Evolutionary conservation across 495 filamentous ascomycete species (phyloP).

Genomic region (Bryoglossum gracile): DNA sequence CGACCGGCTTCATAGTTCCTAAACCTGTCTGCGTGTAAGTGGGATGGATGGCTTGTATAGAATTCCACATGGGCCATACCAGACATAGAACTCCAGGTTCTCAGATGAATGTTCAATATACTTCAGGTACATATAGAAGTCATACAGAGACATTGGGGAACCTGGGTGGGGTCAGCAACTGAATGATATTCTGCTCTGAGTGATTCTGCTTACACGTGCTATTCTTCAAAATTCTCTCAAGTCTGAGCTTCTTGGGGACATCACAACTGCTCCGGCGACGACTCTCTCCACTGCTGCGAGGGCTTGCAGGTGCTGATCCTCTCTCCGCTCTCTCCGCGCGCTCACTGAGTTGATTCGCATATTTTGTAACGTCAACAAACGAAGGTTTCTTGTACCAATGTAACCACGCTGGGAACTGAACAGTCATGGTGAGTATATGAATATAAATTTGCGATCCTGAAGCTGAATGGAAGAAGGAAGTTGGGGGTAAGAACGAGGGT

Average conservation of each 20-base stretch:
- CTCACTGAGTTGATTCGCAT: constrained; percentile 25
- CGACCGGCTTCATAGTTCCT: constrained; percentile 33
- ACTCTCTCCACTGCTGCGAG: constrained; percentile 23
- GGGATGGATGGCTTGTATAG: constrained; percentile 53
- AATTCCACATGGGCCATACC: constrained; percentile 60
- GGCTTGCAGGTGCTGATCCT: neutral
- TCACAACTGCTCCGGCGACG: constrained; percentile 20
- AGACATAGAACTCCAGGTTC: constrained; percentile 75
- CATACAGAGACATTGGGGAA: constrained; percentile 56
- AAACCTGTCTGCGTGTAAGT: constrained; percentile 26
- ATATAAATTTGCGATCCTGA: too few relatives aligned
- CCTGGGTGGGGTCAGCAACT: too few relatives aligned
- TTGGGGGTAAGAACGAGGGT: too few relatives aligned
- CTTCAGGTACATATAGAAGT: constrained; percentile 75
- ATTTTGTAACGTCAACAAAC: constrained; percentile 35
- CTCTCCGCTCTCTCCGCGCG: constrained; percentile 14
- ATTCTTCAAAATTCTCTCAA: constrained; percentile 36
- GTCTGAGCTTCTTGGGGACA: constrained; percentile 30
- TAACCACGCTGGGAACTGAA: constrained; percentile 29
- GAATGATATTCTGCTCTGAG: neutral
- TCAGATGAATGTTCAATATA: constrained; percentile 69
- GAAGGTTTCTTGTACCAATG: constrained; percentile 39
- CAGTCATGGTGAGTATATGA: constrained; percentile 1
- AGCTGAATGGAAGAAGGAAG: too few relatives aligned
- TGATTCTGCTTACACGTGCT: constrained; percentile 29